Evolutionary conservation across 2,329 filamentous ascomycete genomes (phyloP).

Genomic region (Calonectria fujianensis): DNA sequence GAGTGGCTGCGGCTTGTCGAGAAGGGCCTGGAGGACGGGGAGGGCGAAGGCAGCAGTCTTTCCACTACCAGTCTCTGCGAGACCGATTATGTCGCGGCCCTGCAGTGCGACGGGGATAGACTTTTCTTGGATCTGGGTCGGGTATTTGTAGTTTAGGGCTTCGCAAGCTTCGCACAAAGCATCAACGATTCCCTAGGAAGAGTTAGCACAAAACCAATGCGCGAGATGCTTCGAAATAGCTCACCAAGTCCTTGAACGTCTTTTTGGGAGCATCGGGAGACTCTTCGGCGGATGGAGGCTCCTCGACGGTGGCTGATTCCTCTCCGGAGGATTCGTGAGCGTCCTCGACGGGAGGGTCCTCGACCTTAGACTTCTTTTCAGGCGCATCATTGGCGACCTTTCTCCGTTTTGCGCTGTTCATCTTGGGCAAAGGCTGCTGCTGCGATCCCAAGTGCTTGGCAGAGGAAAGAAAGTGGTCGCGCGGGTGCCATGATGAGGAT

Average conservation of each 20-base stretch:
- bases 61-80: conserved; percentile 96
- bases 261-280: conserved; percentile 70
- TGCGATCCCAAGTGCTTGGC: conserved; percentile 20
- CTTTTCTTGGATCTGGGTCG: conserved; percentile 92
- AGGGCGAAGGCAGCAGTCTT: conserved; percentile 97
- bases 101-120: conserved; percentile 88
- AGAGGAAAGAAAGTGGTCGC: conserved; percentile 8
- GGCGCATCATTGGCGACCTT: conserved; percentile 61
- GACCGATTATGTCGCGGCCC: conserved; percentile 90
- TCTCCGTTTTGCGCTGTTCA: conserved; percentile 64
- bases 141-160: conserved; percentile 86
- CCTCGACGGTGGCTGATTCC: conserved; percentile 61
- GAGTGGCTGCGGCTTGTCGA: conserved; percentile 89
- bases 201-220: background rate
- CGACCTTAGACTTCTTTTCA: conserved; percentile 43
- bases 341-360: conserved; percentile 40
- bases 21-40: conserved; percentile 91
- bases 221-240: conserved; percentile 37
- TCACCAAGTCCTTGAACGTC: conserved; percentile 80
- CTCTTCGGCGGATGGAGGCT: conserved; percentile 58
- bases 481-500: conserved; percentile 28
- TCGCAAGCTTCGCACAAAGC: conserved; percentile 92
- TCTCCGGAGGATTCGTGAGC: conserved; percentile 52
- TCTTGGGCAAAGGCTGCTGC: conserved; percentile 48
- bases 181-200: conserved; percentile 83